Conservation (phyloP, 768 basidiomycete genomes). For the Termitomyces sp. region DNA sequence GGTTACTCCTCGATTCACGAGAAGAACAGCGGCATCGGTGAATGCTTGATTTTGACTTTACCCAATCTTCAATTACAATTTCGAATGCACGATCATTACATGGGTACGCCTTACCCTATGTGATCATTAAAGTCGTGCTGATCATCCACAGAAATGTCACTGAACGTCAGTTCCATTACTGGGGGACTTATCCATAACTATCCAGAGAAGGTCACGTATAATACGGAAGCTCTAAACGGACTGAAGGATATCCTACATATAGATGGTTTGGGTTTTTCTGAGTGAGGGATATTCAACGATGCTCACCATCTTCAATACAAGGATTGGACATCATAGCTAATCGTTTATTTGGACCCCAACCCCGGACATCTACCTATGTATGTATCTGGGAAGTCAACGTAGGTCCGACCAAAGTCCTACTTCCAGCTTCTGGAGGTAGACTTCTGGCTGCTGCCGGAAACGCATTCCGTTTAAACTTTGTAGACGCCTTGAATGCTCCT, state of each 20-base stretch:
- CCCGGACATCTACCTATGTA: slow-evolving; percentile 78
- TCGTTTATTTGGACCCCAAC: slow-evolving; percentile 86
- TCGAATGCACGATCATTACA: slow-evolving; percentile 79
- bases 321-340: slow-evolving; percentile 74
- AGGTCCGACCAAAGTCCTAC: slow-evolving; percentile 51
- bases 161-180: slow-evolving; percentile 62
- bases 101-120: slow-evolving; percentile 44
- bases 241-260: slow-evolving; percentile 40
- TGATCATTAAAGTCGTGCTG: background rate
- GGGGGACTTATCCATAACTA: slow-evolving; percentile 46
- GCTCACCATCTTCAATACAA: slow-evolving; percentile 28
- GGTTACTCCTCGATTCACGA: slow-evolving; percentile 43
- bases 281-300: background rate
- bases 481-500: slow-evolving; percentile 77
- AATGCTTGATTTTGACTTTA: slow-evolving; percentile 48
- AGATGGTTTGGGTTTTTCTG: slow-evolving; percentile 28
- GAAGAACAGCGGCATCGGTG: slow-evolving; percentile 38
- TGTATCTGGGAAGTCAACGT: slow-evolving; percentile 91
- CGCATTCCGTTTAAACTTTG: slow-evolving; percentile 65
- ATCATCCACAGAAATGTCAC: slow-evolving; percentile 57
- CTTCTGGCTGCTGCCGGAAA: slow-evolving; percentile 46
- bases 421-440: slow-evolving; percentile 50
- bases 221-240: slow-evolving; percentile 11
- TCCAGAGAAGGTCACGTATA: slow-evolving; percentile 33
- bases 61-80: slow-evolving; percentile 75